Evolutionary conservation across 2,329 filamentous ascomycete species (phyloP).

Genomic region (Calycina herbarum): DNA sequence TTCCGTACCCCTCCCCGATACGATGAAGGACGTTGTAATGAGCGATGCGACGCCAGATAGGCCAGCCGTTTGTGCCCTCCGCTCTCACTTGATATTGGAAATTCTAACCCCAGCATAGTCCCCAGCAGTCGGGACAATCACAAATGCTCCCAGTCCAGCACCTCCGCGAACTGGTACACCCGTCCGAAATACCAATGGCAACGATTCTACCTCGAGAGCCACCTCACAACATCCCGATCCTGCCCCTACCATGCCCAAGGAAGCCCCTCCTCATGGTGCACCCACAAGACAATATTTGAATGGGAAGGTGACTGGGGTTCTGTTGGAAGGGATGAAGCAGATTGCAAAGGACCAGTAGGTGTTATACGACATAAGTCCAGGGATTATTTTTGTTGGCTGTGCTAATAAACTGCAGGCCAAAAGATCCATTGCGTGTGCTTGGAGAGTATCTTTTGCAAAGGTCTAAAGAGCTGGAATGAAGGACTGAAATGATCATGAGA

Average conservation of each 20-base stretch:
- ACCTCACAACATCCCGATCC: conserved; percentile 57
- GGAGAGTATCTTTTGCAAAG: conserved; percentile 71
- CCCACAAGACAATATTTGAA: conserved; percentile 72
- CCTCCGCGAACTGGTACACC: conserved; percentile 50
- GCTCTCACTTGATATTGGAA: neutral
- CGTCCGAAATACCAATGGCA: conserved; percentile 40
- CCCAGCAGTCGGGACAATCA: conserved; percentile 23
- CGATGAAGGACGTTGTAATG: conserved; percentile 33
- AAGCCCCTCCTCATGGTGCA: conserved; percentile 65
- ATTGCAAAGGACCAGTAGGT: conserved; percentile 70
- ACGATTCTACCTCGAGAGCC: conserved; percentile 51
- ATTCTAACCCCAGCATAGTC: conserved; percentile 25
- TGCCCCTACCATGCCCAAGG: conserved; percentile 54
- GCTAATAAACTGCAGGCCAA: conserved; percentile 49
- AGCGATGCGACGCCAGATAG: conserved; percentile 29
- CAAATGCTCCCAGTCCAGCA: conserved; percentile 32
- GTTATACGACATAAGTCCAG: conserved; percentile 5
- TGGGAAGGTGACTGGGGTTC: conserved; percentile 63
- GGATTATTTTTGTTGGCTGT: neutral
- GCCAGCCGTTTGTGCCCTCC: conserved; percentile 25
- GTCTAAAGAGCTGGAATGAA: conserved; percentile 62
- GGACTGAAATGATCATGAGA: conserved; percentile 16
- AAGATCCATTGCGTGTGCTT: conserved; percentile 66
- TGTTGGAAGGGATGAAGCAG: conserved; percentile 75
- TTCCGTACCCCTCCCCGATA: conserved; percentile 16